Evolutionary conservation across 495 filamentous ascomycete species (phyloP), one percentile per base, ranked within the genome.

Genomic region (Poronia punctata): DNA sequence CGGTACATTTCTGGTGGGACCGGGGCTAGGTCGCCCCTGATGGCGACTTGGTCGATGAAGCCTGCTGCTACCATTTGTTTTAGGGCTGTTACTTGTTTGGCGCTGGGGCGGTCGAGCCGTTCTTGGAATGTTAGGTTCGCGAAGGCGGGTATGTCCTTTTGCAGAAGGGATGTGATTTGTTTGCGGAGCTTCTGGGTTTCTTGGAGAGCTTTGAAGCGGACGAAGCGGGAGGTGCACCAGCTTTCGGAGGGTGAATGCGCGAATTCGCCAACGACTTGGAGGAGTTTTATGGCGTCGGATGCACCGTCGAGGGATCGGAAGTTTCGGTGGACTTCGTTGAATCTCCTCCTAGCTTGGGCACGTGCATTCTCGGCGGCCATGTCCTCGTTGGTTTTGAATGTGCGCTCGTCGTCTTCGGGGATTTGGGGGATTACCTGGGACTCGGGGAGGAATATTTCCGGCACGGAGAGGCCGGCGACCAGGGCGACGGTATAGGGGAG

Each of bases 11-110:
- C 80, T 2, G 84, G 84, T 1, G 87, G 84, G 12, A 70, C 70
- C 3, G 87, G 84, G 0, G 84, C 70, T 7, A 90, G 69, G 57
- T 97, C 89, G 3, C 88, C 87, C 44, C 92, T 86, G 54, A 97
- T 90, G 36, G 93, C 93, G 35, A 99, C 74, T 43, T 96, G 83
- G 65, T 97, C 93, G 48, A 99, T 81, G 67, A 95, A 99, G 3
- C 88, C 93, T 0, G 88, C 84, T 0, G 89, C 85, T 34, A 86
- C 76, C 54, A 97, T 89, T 56, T 95, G 87, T 53, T 89, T 88
- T 7, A 99, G 71, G 1, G 86, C 79, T 46, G 84, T 82, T 21
- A 90, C 58, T 48, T 93, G 83, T 31, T 82, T 80, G 0, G 76
- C 49, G 0, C 77, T 74, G 3, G 89, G 89, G 2, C 78, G 74